Evolutionary conservation across 2,329 filamentous ascomycete species (phyloP), one percentile per base, ranked within the genome.

Genomic region (Ceratocystis variospora): DNA sequence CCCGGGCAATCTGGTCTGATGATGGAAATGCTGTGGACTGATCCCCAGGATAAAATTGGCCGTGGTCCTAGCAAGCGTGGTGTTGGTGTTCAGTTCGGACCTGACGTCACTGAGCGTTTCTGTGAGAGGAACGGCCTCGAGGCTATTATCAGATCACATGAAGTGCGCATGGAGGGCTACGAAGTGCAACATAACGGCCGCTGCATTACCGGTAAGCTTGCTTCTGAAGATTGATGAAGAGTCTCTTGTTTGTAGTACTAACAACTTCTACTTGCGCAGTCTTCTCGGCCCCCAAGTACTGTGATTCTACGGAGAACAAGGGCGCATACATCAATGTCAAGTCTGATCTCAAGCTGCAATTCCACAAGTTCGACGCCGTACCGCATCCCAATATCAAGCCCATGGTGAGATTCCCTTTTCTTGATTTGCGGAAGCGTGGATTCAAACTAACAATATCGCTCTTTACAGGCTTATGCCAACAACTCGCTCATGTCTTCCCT

Each of bases 11-110:
- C 88, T 62, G 94, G 94, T 15, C 79, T 99, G 72, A 99, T 99
- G 94, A 99, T 99, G 94, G 94, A 99, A 77, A 99, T 99, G 94
- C 83, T 99, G 61, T 99, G 94, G 94, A 97, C 94, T 0, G 94
- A 99, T 74, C 94, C 94, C 2, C 94, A 99, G 75, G 82, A 88
- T 0, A 81, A 86, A 71, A 86, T 88, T 33, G 94, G 94, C 64
- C 86, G 94, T 71, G 90, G 92, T 7, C 94, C 94, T 57, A 96
- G 91, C 80, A 99, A 99, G 81, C 85, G 94, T 74, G 94, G 94
- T 70, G 93, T 99, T 22, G 94, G 94, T 64, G 83, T 97, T 77
- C 92, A 97, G 74, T 99, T 99, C 72, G 94, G 94, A 0, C 94
- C 94, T 0, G 94, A 99, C 74, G 86, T 99, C 67, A 99, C 94